phyloP scores from a whole-genome alignment of 2,329 filamentous ascomycete genomes.

The Westerdykella sp. region DNA sequence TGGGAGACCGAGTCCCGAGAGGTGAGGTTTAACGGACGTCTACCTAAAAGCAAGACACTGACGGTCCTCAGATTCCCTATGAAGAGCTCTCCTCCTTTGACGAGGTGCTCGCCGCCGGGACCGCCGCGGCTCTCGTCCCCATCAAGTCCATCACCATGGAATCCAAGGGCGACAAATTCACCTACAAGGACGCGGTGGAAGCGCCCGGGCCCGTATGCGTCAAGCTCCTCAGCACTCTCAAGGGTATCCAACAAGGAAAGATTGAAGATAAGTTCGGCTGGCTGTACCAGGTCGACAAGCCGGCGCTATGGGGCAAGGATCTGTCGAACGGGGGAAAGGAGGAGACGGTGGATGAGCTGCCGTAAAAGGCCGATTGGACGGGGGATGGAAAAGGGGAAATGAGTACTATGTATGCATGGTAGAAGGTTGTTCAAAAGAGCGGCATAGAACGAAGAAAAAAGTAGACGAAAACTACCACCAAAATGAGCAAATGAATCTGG shows the following conservation, averaged over 20 bases:
- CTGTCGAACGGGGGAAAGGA: constrained; percentile 20
- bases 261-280: constrained; percentile 71
- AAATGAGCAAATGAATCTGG: too few species aligned
- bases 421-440: background rate
- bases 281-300: constrained; percentile 47
- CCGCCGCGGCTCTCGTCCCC: constrained; percentile 83
- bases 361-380: too few species aligned
- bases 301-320: constrained; percentile 28
- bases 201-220: constrained; percentile 68
- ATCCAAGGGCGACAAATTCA: constrained; percentile 51
- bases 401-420: background rate
- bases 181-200: constrained; percentile 51
- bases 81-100: constrained; percentile 57
- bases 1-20: constrained; percentile 76
- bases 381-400: background rate
- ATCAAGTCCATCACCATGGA: constrained; percentile 82
- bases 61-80: constrained; percentile 54
- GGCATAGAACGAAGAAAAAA: too few species aligned
- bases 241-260: constrained; percentile 81
- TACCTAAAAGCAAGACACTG: background rate
- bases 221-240: constrained; percentile 67
- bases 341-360: constrained; percentile 32
- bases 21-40: constrained; percentile 39
- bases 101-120: constrained; percentile 88
- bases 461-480: too few species aligned